A percentile compares a stretch with the other conserved stretches of the same genome.
Conservation (phyloP, 805 yeast species). For the Limtongozyma cylindracea region DNA sequence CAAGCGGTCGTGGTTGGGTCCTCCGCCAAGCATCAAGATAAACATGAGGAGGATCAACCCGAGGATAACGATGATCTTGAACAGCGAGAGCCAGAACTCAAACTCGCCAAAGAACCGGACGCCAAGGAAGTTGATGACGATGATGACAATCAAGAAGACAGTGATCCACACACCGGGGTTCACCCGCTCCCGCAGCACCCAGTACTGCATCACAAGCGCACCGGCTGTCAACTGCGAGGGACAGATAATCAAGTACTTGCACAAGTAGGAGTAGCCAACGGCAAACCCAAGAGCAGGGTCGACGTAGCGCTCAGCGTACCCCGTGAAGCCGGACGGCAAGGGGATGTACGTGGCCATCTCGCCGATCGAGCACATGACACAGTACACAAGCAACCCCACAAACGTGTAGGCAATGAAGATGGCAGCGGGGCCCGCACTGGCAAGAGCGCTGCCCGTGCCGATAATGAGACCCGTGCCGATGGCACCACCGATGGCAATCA, state of each 20-base stretch:
- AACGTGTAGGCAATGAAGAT: conserved; percentile 38
- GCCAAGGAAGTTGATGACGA: conserved; percentile 17
- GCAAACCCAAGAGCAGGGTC: conserved; percentile 48
- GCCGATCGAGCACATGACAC: conserved; percentile 24
- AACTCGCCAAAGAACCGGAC: conserved; percentile 20
- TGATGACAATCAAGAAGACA: conserved; percentile 16
- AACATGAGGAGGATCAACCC: conserved; percentile 43
- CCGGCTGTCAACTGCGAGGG: conserved; percentile 47
- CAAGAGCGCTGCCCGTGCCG: conserved; percentile 49
- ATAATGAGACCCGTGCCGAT: conserved; percentile 61
- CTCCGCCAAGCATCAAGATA: conserved; percentile 54
- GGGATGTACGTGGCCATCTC: conserved; percentile 32
- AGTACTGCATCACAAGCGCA: conserved; percentile 23
- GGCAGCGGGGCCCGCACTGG: conserved; percentile 47
- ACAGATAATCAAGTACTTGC: conserved; percentile 24
- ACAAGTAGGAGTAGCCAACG: conserved; percentile 37
- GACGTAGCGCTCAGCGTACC: conserved; percentile 36
- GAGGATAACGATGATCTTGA: conserved; percentile 38
- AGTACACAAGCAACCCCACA: conserved; percentile 47
- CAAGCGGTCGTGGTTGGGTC: conserved; percentile 44
- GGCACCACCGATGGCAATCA: conserved; percentile 71
- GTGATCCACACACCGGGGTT: conserved; percentile 36
- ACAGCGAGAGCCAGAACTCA: conserved; percentile 29
- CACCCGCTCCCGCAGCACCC: conserved; percentile 18
- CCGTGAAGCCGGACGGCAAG: conserved; percentile 37